These are phyloP conservation scores for Penicillium sp. DNA, from an alignment of 2,329 filamentous ascomycete genomes.

Conservation along the genomic window DNA sequence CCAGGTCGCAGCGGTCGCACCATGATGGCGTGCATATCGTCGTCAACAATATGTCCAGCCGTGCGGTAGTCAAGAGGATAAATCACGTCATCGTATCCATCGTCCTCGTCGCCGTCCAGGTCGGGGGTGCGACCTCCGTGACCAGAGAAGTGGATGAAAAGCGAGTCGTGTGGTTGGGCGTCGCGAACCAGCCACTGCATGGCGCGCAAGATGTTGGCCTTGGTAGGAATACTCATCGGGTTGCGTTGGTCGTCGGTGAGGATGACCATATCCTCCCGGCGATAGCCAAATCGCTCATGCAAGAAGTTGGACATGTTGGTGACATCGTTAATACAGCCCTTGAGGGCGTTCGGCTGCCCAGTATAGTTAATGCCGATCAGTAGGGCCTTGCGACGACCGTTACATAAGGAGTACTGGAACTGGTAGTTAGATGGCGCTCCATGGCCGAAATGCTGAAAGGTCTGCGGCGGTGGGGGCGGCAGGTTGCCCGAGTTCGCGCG, in stretches of 20 bases:
- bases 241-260: conserved; percentile 96
- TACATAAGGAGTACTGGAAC: conserved; percentile 94
- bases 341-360: conserved; percentile 81
- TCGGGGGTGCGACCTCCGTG: conserved; percentile 78
- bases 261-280: conserved; percentile 94
- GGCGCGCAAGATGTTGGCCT: conserved; percentile 88
- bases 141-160: conserved; percentile 96
- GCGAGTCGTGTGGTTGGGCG: conserved; percentile 85
- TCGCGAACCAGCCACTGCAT: conserved; percentile 99
- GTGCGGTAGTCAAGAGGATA: conserved; percentile 74
- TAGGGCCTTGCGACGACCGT: conserved; percentile 82
- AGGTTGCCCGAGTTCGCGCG: conserved; percentile 56
- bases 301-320: conserved; percentile 94
- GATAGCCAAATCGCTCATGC: conserved; percentile 83
- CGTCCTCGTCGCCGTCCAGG: conserved; percentile 74
- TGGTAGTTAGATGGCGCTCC: conserved; percentile 80
- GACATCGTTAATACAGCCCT: conserved; percentile 96
- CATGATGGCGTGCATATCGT: conserved; percentile 76
- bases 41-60: conserved; percentile 75
- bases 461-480: conserved; percentile 69
- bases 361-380: conserved; percentile 97
- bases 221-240: conserved; percentile 94
- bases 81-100: conserved; percentile 76
- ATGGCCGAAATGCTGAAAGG: conserved; percentile 73
- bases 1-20: conserved; percentile 80